These are phyloP conservation scores for Emericellopsis atlantica DNA, from an alignment of 2,329 filamentous ascomycete genomes.

Conservation along the genomic window DNA sequence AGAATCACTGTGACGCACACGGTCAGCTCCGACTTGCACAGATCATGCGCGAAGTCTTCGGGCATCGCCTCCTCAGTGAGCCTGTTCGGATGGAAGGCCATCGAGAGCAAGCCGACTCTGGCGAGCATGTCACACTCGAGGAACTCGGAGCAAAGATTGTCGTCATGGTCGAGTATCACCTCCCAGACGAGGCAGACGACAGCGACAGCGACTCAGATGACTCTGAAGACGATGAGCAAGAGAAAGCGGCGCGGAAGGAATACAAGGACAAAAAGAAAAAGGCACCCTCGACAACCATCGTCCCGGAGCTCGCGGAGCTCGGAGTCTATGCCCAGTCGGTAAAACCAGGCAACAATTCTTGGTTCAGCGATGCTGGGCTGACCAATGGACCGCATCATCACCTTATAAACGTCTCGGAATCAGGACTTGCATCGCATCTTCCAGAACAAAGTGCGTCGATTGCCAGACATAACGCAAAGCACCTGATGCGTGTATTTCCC, in stretches of 20 bases:
- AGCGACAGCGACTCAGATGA: constrained; percentile 20
- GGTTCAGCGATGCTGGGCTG: constrained; percentile 39
- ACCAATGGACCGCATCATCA: constrained; percentile 50
- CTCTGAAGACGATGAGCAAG: constrained; percentile 29
- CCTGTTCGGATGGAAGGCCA: constrained; percentile 43
- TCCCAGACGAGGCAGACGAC: constrained; percentile 35
- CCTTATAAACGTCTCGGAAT: constrained; percentile 58
- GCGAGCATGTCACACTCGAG: constrained; percentile 41
- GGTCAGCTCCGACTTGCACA: constrained; percentile 49
- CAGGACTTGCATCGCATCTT: constrained; percentile 38
- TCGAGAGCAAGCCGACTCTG: constrained; percentile 35
- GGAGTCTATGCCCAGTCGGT: constrained; percentile 60
- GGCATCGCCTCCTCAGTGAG: constrained; percentile 44
- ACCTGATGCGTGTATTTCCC: constrained; percentile 59
- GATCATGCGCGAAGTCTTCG: constrained; percentile 55
- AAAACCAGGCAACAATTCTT: constrained; percentile 53
- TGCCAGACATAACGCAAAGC: constrained; percentile 45
- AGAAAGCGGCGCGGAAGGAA: constrained; percentile 30
- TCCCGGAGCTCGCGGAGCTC: constrained; percentile 51
- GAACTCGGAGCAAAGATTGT: constrained; percentile 51
- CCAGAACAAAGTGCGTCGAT: constrained; percentile 33
- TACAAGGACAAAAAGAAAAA: constrained; percentile 37
- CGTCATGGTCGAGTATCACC: constrained; percentile 56
- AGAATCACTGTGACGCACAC: constrained; percentile 50
- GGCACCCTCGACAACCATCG: constrained; percentile 29